These are phyloP conservation scores for Trichoderma semiorbis DNA, from an alignment of 2,329 filamentous ascomycete species.

Conservation along the genomic window DNA sequence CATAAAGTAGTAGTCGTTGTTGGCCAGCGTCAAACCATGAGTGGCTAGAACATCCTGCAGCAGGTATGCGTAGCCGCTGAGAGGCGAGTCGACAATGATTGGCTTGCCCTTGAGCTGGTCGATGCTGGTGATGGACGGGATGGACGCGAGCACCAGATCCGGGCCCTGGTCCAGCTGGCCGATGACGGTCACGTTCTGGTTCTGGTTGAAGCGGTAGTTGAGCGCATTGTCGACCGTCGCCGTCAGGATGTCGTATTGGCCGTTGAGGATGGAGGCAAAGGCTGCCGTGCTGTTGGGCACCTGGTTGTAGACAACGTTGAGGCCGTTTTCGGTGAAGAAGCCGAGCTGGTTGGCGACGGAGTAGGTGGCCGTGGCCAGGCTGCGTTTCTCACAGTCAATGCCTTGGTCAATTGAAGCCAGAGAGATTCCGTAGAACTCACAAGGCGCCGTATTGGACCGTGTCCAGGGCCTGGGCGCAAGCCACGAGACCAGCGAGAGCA, in stretches of 20 bases:
- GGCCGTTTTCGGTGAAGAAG: neutral
- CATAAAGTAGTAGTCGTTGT: constrained; percentile 4
- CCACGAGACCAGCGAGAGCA: neutral
- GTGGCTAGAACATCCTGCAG: neutral
- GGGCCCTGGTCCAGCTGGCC: constrained; percentile 7
- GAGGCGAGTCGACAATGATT: neutral
- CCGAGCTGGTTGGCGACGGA: constrained; percentile 6
- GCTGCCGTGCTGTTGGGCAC: constrained; percentile 3
- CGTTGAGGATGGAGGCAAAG: constrained; percentile 3
- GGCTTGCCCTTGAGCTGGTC: constrained; percentile 9
- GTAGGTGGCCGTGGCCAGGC: neutral
- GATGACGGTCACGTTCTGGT: neutral
- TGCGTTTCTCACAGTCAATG: neutral
- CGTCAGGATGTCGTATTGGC: constrained; percentile 3
- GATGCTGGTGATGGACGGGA: constrained; percentile 11
- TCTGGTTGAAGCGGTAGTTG: constrained; percentile 13
- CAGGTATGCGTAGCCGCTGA: constrained; percentile 9
- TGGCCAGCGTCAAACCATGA: neutral
- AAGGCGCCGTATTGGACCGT: constrained; percentile 9
- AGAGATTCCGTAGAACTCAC: neutral
- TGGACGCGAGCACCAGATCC: neutral
- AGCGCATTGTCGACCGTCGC: constrained; percentile 10
- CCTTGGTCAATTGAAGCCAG: too few relatives aligned
- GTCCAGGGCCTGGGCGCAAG: neutral
- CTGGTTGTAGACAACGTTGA: neutral